Evolutionary conservation across 139 green algal species (phyloP).

Genomic region (Desmodesmus armatus): DNA sequence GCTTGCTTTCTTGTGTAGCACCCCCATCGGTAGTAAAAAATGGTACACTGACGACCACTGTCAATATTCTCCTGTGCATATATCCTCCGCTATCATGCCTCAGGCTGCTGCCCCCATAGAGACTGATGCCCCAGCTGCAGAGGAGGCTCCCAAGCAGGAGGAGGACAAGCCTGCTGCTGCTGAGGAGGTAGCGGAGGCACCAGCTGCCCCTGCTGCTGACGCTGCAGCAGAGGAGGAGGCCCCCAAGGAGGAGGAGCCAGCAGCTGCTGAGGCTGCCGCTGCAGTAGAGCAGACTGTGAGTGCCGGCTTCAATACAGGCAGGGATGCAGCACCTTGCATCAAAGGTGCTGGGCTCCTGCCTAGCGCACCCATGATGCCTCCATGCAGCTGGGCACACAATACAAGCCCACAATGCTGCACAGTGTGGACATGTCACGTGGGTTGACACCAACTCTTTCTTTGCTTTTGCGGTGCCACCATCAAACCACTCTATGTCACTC

Average conservation of each 20-base stretch:
- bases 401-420: not conserved
- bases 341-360: too few species aligned
- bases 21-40: not conserved
- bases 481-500: too few species aligned
- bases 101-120: not conserved
- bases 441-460: not conserved
- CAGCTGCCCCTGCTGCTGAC: not conserved
- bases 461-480: too few species aligned
- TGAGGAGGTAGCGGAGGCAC: not conserved
- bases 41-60: too few species aligned
- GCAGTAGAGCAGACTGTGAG: constrained; percentile 14
- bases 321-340: too few species aligned
- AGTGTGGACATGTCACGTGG: not conserved
- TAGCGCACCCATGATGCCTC: not conserved
- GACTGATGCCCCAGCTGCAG: not conserved
- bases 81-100: not conserved
- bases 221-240: not conserved
- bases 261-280: not conserved
- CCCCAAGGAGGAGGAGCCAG: not conserved
- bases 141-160: not conserved
- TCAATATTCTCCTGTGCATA: too few species aligned
- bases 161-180: not conserved
- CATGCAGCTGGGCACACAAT: not conserved
- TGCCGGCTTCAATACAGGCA: too few species aligned
- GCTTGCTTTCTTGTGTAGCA: not conserved